These are phyloP conservation scores for Cystobasidium onofrii DNA, from an alignment of 768 basidiomycete genomes.

Conservation along the genomic window DNA sequence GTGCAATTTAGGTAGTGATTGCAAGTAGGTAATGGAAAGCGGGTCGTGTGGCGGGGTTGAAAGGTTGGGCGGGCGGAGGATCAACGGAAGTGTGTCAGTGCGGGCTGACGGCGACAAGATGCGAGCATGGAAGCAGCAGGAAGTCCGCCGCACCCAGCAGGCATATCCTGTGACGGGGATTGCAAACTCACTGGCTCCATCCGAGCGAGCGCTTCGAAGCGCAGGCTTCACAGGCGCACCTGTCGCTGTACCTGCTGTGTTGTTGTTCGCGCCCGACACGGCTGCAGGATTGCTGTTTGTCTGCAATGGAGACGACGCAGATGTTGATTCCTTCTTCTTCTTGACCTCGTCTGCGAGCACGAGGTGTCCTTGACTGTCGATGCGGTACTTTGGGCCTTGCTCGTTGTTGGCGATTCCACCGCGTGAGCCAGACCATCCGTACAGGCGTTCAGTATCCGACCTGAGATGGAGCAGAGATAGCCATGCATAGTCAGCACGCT, in stretches of 20 bases:
- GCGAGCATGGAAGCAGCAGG: neutral
- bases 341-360: conserved; percentile 20
- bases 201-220: neutral
- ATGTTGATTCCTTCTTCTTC: neutral
- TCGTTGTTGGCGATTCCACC: conserved; percentile 24
- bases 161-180: too few species aligned
- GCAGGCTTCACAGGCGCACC: neutral
- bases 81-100: neutral
- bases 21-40: too few species aligned
- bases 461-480: neutral
- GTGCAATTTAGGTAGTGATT: neutral
- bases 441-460: conserved; percentile 23
- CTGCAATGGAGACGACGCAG: neutral
- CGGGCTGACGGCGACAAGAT: neutral
- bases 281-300: neutral
- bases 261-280: neutral
- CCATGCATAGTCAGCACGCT: too few species aligned
- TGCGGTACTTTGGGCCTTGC: conserved; percentile 8
- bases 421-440: conserved; percentile 26
- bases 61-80: neutral
- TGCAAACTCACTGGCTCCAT: neutral
- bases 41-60: neutral
- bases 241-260: neutral
- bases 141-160: too few species aligned
- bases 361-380: conserved; percentile 20